Evolutionary conservation across 2,329 filamentous ascomycete genomes (phyloP), one percentile per base, ranked within the genome.

Genomic region (Ambrosiella cleistominuta): DNA sequence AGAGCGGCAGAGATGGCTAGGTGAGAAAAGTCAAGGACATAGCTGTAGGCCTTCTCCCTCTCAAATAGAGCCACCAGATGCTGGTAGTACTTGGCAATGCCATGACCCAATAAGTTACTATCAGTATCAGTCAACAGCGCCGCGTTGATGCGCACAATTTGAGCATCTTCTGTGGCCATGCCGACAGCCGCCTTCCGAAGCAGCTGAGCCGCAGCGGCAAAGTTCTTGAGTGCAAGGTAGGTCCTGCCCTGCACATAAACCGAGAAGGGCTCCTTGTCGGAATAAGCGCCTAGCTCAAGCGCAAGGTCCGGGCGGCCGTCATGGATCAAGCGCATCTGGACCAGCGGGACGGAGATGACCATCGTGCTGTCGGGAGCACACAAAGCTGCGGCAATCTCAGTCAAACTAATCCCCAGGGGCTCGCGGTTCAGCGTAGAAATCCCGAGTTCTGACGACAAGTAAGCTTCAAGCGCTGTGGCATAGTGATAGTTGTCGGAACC

Each of bases 61-160:
- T 96, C 90, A 66, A 86, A 97, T 1, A 98, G 75, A 17, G 81
- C 77, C 11, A 90, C 79, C 55, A 97, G 79, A 68, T 98, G 93
- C 47, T 84, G 81, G 68, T 94, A 94, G 70, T 96, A 98, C 62
- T 80, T 82, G 4, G 88, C 79, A 45, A 90, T 75, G 1, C 91
- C 93, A 58, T 80, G 80, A 66, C 89, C 79, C 27, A 85, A 75
- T 12, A 95, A 77, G 7, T 81, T 80, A 49, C 76, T 74, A 64
- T 79, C 83, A 7, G 45, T 54, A 36, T 56, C 57, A 17, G 45
- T 44, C 5, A 58, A 37, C 15, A 58, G n/a, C 17, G 44, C 19
- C 7, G 57, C 49, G 17, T 60, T 60, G 15, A 57, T 35, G 15
- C 75, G 72, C 54, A 78, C 73, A 1, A 70, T 66, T 50, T 74